Percentiles rank a stretch among this genome's conserved stretches.
Conservation (phyloP, 331 rosid genomes). For the Saraca asoca region DNA sequence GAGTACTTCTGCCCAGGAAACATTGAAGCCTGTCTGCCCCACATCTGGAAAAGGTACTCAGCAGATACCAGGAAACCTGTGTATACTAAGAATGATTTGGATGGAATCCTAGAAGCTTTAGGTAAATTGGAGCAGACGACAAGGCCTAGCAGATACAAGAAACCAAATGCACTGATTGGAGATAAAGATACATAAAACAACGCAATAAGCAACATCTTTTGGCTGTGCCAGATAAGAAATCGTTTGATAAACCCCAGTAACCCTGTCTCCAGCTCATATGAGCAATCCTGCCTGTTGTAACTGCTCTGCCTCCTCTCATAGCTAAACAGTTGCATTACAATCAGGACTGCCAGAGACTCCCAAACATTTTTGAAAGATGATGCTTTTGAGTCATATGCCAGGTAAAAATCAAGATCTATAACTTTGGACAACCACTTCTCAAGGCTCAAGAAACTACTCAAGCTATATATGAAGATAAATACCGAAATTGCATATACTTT, state of each 20-base stretch:
- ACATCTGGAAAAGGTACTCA: constrained; percentile 97
- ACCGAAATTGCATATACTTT: constrained; percentile 82
- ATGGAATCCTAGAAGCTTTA: constrained; percentile 78
- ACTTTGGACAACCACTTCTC: constrained; percentile 69
- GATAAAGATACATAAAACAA: constrained; percentile 85
- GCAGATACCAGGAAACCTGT: constrained; percentile 79
- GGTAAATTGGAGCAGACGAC: constrained; percentile 79
- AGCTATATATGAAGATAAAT: constrained; percentile 73
- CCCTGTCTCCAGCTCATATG: constrained; percentile 56
- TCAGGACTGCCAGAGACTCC: constrained; percentile 91
- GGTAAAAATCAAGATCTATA: constrained; percentile 71
- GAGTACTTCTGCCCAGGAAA: constrained; percentile 89
- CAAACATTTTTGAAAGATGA: constrained; percentile 75
- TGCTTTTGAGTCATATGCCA: constrained; percentile 78
- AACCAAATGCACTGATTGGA: constrained; percentile 82
- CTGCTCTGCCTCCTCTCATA: constrained; percentile 94
- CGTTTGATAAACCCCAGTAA: constrained; percentile 67
- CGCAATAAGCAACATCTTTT: constrained; percentile 81
- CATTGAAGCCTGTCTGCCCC: constrained; percentile 87
- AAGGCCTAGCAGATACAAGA: constrained; percentile 79
- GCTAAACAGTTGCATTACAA: constrained; percentile 99
- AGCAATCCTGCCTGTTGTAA: constrained; percentile 47
- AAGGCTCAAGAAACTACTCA: constrained; percentile 77
- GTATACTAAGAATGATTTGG: constrained; percentile 78
- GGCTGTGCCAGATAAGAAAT: constrained; percentile 86